These are phyloP conservation scores for Fagopyrum homotropicum DNA, from an alignment of 148 eudicot genomes.

Conservation along the genomic window DNA sequence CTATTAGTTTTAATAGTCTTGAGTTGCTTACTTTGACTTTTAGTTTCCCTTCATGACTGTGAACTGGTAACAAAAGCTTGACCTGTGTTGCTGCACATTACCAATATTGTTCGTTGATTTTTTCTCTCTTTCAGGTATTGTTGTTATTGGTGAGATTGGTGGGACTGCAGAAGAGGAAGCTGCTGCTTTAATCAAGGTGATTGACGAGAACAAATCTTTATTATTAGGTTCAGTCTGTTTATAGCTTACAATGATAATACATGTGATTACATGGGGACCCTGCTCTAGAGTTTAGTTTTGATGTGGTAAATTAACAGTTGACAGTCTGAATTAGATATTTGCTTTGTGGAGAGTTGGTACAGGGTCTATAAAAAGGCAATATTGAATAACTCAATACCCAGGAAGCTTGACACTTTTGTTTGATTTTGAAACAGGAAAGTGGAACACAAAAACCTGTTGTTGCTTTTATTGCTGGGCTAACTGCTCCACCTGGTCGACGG, in stretches of 20 bases:
- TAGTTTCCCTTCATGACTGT: background rate
- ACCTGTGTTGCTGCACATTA: background rate
- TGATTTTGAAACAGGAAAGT: conserved; percentile 64
- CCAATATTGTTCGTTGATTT: background rate
- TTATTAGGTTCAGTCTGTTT: background rate
- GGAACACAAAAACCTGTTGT: conserved; percentile 93
- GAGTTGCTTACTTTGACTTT: background rate
- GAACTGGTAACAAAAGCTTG: background rate
- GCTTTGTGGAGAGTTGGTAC: background rate
- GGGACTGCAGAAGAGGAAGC: conserved; percentile 99
- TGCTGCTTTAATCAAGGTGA: conserved; percentile 87
- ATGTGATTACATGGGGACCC: background rate
- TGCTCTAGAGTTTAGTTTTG: background rate
- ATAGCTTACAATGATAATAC: background rate
- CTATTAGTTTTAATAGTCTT: background rate
- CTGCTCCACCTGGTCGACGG: conserved; percentile 97
- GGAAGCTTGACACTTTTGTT: background rate
- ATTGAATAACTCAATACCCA: background rate
- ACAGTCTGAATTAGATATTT: background rate
- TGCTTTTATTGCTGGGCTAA: conserved; percentile 95
- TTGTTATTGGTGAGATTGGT: conserved; percentile 96
- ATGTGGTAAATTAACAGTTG: background rate
- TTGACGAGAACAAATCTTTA: conserved; percentile 17
- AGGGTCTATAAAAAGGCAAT: background rate
- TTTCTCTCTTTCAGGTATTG: conserved; percentile 52